Evolutionary conservation across 139 green algal species (phyloP), one percentile per base, ranked within the genome.

Genomic region (Trebouxia sp.): DNA sequence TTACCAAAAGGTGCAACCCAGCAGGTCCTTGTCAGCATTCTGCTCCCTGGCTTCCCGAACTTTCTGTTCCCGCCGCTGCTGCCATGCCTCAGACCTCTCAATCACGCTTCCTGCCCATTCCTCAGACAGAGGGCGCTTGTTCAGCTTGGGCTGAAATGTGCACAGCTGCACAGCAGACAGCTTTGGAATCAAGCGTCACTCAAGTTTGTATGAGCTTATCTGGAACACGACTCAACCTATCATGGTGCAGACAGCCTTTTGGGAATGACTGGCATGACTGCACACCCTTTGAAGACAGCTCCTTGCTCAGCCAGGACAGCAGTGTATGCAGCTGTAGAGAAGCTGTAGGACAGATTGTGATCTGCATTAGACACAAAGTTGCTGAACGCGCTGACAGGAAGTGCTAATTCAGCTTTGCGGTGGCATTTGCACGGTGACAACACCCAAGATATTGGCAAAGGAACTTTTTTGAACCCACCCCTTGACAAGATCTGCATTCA

Each of bases 1-100:
- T 39, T 24, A 79, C 74, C 74, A 66, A 30, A 79, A 79, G 20
- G 74, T 79, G 47, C 74, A 79, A 12, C 47, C 74, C 47, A 42
- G 8, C 42, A 79, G 50, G 30, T 79, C 74, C 50, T 62, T 65
- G 45, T 79, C 74, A 66, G 45, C 32, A 28, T 79, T 47, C 32
- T 79, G 30, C 15, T 65, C 32, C 32, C 74, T 30, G n/a, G 37
- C 45, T 53, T 62, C 74, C 15, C n/a, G n/a, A 45, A 79, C 28
- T 5, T 55, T 53, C 45, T 79, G 74, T 6, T 79, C 74, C 1
- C 74, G 28, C 47, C 74, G 32, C 30, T 45, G 30, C 74, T 79
- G 45, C 74, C 74, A 79, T 1, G 74, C 74, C 20, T 79, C 20
- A 20, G 47, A 66, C 26, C 74, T 30, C 47, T 79, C 47, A 38